Conservation (phyloP, 2,329 filamentous ascomycete genomes). For the Sporothrix humicola region DNA sequence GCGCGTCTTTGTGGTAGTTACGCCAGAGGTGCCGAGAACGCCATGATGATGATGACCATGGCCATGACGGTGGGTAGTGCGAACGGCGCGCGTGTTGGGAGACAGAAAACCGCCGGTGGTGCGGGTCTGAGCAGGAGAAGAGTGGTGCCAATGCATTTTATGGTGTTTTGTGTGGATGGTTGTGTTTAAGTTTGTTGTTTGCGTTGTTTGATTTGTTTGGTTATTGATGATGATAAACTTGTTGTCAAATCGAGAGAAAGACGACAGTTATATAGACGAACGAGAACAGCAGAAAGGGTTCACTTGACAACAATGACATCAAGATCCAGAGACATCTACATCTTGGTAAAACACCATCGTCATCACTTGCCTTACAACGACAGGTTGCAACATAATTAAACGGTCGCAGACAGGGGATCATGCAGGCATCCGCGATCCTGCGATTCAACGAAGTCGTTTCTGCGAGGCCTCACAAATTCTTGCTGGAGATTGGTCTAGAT, state of each 20-base stretch:
- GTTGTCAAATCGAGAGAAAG: neutral
- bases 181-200: neutral
- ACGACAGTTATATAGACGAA: slow-evolving; percentile 20
- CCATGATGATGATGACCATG: slow-evolving; percentile 18
- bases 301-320: slow-evolving; percentile 11
- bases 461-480: neutral
- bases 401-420: neutral
- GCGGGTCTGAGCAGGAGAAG: neutral
- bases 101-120: slow-evolving; percentile 26
- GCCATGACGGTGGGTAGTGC: slow-evolving; percentile 17
- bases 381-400: neutral
- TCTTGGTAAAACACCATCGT: slow-evolving; percentile 26
- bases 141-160: slow-evolving; percentile 27
- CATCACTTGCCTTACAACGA: neutral
- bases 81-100: slow-evolving; percentile 9
- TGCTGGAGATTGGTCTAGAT: neutral
- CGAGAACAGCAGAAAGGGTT: neutral
- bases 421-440: neutral
- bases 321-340: neutral
- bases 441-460: neutral
- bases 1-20: neutral
- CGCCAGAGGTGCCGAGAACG: neutral
- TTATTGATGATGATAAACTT: slow-evolving; percentile 4
- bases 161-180: neutral
- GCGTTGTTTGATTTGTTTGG: neutral